These are phyloP conservation scores for Bromus sterilis DNA, from an alignment of 176 grass and related monocot species.

Conservation along the genomic window DNA sequence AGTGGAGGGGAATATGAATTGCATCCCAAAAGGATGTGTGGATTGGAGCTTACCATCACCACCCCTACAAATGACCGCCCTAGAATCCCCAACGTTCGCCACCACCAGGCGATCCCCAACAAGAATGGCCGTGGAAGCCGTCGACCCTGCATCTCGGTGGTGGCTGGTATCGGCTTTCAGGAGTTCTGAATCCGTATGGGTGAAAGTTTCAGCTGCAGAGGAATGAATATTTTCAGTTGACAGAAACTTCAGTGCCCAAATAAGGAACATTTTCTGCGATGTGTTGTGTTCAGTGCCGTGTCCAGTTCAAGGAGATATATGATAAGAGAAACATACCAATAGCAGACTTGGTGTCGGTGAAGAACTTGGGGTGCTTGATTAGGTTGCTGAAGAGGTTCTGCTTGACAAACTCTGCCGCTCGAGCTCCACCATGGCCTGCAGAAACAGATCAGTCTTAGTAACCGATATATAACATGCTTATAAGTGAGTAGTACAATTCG, in stretches of 20 bases:
- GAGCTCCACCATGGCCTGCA: slow-evolving; percentile 77
- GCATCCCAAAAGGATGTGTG: too few relatives aligned
- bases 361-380: slow-evolving; percentile 74
- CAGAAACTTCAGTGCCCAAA: not conserved
- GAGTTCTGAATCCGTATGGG: slow-evolving; percentile 69
- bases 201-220: slow-evolving; percentile 76
- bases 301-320: not conserved
- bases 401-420: slow-evolving; percentile 86
- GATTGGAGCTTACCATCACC: slow-evolving; percentile 50
- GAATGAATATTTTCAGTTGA: not conserved
- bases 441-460: not conserved
- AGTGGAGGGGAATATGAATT: not conserved
- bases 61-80: slow-evolving; percentile 81
- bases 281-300: not conserved
- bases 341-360: slow-evolving; percentile 77
- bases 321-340: slow-evolving; percentile 48
- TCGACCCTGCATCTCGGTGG: slow-evolving; percentile 73
- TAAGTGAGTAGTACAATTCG: too few relatives aligned
- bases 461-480: too few relatives aligned
- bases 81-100: slow-evolving; percentile 88
- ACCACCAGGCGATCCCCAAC: slow-evolving; percentile 71
- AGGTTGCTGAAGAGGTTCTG: slow-evolving; percentile 81
- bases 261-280: not conserved
- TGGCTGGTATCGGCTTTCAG: slow-evolving; percentile 63
- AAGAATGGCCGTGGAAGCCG: slow-evolving; percentile 78